A percentile compares a stretch with the other conserved stretches of the same genome.
Evolutionary conservation across 129 eudicot species (phyloP).

Genomic region (Daucus carota): DNA sequence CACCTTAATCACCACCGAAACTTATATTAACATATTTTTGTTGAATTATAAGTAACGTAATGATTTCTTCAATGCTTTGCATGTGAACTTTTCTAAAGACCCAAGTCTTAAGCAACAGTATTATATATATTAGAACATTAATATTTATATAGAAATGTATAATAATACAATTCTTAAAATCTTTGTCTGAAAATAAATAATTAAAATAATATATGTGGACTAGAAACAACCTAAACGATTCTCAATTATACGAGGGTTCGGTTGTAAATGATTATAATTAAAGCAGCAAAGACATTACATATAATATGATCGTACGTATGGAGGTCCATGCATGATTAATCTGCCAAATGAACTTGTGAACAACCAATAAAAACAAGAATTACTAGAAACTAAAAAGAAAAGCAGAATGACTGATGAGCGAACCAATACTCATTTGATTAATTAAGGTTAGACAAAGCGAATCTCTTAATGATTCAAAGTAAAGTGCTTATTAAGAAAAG

Average conservation of each 20-base stretch:
- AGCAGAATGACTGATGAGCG: not conserved
- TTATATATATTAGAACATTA: too few relatives aligned
- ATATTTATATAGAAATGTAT: too few relatives aligned
- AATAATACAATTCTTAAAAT: not conserved
- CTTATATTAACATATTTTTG: too few relatives aligned
- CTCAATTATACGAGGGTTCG: not conserved
- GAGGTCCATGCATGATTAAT: not conserved
- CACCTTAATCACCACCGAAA: not conserved
- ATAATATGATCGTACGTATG: too few relatives aligned
- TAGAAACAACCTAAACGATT: not conserved
- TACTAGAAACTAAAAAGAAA: not conserved
- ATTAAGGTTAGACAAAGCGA: not conserved
- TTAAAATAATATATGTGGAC: not conserved
- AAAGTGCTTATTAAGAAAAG: too few relatives aligned
- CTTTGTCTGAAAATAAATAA: not conserved
- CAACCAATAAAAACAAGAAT: not conserved
- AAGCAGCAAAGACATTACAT: not conserved
- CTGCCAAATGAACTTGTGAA: not conserved
- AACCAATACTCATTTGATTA: not conserved
- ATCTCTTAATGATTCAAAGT: not conserved
- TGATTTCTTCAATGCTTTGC: not conserved
- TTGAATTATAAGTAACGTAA: not conserved
- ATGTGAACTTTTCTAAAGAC: not conserved
- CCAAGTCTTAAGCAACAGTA: too few relatives aligned
- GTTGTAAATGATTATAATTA: not conserved